Conservation (phyloP, 2,329 filamentous ascomycete species). For the Neonectria punicea region DNA sequence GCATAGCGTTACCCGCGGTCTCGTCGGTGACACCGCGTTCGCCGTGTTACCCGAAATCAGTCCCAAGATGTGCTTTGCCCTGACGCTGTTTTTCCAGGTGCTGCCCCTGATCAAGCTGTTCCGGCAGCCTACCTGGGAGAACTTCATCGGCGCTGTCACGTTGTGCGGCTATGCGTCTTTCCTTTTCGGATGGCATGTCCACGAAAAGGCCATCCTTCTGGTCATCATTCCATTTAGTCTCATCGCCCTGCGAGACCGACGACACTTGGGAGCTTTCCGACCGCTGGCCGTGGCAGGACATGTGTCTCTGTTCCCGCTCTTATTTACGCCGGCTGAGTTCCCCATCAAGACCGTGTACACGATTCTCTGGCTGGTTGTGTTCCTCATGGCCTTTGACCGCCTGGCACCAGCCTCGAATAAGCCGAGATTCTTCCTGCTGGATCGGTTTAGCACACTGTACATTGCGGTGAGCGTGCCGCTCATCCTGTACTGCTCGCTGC, state of each 20-base stretch:
- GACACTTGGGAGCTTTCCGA: slow-evolving; percentile 90
- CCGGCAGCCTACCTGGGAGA: slow-evolving; percentile 82
- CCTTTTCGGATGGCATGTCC: slow-evolving; percentile 97
- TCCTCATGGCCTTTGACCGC: slow-evolving; percentile 86
- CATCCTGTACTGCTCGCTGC: slow-evolving; percentile 85
- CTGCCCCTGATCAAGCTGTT: slow-evolving; percentile 87
- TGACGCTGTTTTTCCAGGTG: slow-evolving; percentile 85
- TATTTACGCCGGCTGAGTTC: slow-evolving; percentile 93
- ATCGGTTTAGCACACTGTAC: slow-evolving; percentile 90
- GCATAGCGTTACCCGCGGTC: slow-evolving; percentile 88
- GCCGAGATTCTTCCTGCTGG: slow-evolving; percentile 87
- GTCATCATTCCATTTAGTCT: slow-evolving; percentile 96
- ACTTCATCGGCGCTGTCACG: slow-evolving; percentile 88
- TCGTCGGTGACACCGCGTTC: slow-evolving; percentile 94
- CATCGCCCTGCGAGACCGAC: slow-evolving; percentile 87
- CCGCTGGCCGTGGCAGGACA: slow-evolving; percentile 93
- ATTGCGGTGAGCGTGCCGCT: slow-evolving; percentile 90
- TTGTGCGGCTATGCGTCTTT: slow-evolving; percentile 97
- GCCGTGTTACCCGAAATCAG: slow-evolving; percentile 90
- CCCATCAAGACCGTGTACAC: slow-evolving; percentile 95
- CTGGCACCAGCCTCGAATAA: slow-evolving; percentile 85
- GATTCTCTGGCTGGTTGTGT: slow-evolving; percentile 87
- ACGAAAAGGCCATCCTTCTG: slow-evolving; percentile 95
- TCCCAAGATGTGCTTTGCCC: slow-evolving; percentile 79
- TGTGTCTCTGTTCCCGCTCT: slow-evolving; percentile 91